Conservation (phyloP, 805 yeast species). For the Saccharomycopsis vini region DNA sequence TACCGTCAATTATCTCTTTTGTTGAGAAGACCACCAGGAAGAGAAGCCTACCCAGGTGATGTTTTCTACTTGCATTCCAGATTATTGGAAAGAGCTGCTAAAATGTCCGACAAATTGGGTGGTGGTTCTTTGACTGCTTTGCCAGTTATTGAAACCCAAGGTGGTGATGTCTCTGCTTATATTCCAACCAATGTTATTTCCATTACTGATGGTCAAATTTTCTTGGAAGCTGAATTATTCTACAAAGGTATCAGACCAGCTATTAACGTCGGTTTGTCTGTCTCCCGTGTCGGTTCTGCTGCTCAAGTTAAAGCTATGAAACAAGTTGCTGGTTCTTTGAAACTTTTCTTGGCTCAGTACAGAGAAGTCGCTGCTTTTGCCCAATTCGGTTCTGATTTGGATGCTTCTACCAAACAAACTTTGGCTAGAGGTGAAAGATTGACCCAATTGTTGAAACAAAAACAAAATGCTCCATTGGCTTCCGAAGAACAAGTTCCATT, state of each 20-base stretch:
- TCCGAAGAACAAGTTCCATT: conserved; percentile 99
- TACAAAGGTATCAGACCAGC: conserved; percentile 99
- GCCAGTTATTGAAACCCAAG: conserved; percentile 96
- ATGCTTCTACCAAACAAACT: conserved; percentile 99
- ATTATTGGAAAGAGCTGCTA: conserved; percentile 94
- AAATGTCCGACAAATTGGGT: conserved; percentile 84
- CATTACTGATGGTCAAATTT: conserved; percentile 95
- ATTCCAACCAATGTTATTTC: conserved; percentile 97
- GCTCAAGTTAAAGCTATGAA: conserved; percentile 99
- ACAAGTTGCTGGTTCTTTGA: conserved; percentile 99
- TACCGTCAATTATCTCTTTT: conserved; percentile 98
- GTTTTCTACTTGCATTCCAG: conserved; percentile 93
- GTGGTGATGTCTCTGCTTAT: conserved; percentile 98
- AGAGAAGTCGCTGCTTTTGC: conserved; percentile 99
- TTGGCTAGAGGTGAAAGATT: conserved; percentile 99
- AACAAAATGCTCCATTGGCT: conserved; percentile 92
- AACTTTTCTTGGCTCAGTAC: conserved; percentile 99
- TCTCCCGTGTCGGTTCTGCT: conserved; percentile 99
- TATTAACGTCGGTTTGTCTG: conserved; percentile 98
- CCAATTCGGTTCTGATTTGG: conserved; percentile 99
- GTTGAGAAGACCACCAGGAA: conserved; percentile 95
- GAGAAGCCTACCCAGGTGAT: conserved; percentile 97
- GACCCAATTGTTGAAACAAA: conserved; percentile 96
- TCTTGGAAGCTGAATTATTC: conserved; percentile 99
- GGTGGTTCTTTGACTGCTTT: conserved; percentile 93